phyloP scores from a whole-genome alignment of 2,329 filamentous ascomycete genomes.

The Albophoma yamanashiensis region DNA sequence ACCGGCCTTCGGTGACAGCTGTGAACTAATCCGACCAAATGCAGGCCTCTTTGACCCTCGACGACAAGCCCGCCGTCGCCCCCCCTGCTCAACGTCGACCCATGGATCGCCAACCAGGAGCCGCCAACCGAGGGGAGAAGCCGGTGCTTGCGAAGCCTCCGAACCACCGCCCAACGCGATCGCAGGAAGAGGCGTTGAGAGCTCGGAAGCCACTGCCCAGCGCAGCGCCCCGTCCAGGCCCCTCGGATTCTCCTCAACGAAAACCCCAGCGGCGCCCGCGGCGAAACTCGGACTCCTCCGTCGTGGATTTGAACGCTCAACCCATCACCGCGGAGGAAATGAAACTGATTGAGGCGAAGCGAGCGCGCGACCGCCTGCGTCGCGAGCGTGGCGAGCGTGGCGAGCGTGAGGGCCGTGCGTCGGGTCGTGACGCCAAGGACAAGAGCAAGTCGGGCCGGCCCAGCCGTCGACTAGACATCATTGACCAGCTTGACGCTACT shows the following conservation, averaged over 20 bases:
- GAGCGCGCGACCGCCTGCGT: slow-evolving; percentile 11
- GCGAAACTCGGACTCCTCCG: slow-evolving; percentile 72
- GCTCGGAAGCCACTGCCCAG: slow-evolving; percentile 28
- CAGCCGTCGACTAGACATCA: slow-evolving; percentile 63
- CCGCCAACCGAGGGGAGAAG: slow-evolving; percentile 27
- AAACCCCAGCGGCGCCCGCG: slow-evolving; percentile 42
- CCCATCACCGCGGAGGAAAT: slow-evolving; percentile 45
- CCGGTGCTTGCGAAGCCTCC: slow-evolving; percentile 30
- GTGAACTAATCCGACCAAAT: neutral
- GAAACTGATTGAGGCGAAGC: slow-evolving; percentile 24
- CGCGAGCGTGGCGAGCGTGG: slow-evolving; percentile 8
- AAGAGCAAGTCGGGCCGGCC: slow-evolving; percentile 37
- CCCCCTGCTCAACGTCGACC: slow-evolving; percentile 28
- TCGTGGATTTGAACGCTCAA: slow-evolving; percentile 47
- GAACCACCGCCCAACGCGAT: slow-evolving; percentile 49
- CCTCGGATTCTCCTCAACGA: slow-evolving; percentile 27
- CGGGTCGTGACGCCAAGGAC: slow-evolving; percentile 20
- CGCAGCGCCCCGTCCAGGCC: slow-evolving; percentile 16
- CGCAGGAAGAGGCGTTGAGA: slow-evolving; percentile 54
- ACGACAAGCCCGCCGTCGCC: slow-evolving; percentile 21
- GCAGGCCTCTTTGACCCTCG: neutral
- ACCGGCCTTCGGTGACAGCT: neutral
- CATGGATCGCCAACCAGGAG: slow-evolving; percentile 11
- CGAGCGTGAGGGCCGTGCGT: slow-evolving; percentile 5
- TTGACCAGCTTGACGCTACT: slow-evolving; percentile 93